Conservation (phyloP, 1,139 yeast species). For the Saccharomycopsis phalli region DNA sequence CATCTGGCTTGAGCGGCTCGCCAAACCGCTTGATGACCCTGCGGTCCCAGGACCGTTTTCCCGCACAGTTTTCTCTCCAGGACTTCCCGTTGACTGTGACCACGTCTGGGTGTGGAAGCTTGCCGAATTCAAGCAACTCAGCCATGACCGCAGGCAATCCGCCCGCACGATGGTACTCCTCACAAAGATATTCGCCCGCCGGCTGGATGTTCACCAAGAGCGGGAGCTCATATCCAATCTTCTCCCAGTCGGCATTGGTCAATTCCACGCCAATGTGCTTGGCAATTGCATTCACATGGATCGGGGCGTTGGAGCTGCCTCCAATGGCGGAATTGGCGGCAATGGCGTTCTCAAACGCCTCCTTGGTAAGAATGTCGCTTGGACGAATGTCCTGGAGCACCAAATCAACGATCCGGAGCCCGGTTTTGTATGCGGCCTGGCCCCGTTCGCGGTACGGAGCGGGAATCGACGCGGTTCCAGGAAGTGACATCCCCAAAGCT, state of each 20-base stretch:
- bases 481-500: slow-evolving; percentile 88
- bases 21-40: slow-evolving; percentile 68
- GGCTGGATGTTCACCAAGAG: slow-evolving; percentile 94
- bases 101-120: slow-evolving; percentile 73
- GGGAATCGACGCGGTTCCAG: slow-evolving; percentile 86
- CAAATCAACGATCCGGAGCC: slow-evolving; percentile 74
- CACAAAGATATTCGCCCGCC: slow-evolving; percentile 95
- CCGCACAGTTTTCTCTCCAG: slow-evolving; percentile 57
- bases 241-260: slow-evolving; percentile 92
- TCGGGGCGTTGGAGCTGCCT: slow-evolving; percentile 95
- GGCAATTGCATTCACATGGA: slow-evolving; percentile 90
- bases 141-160: slow-evolving; percentile 96
- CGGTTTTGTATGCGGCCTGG: slow-evolving; percentile 73
- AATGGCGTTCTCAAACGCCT: slow-evolving; percentile 91
- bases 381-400: slow-evolving; percentile 72
- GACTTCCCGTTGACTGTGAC: slow-evolving; percentile 93
- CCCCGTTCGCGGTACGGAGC: slow-evolving; percentile 77
- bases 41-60: slow-evolving; percentile 49
- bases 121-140: slow-evolving; percentile 67
- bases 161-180: slow-evolving; percentile 80
- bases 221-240: slow-evolving; percentile 82
- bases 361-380: slow-evolving; percentile 82
- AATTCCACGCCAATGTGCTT: slow-evolving; percentile 79
- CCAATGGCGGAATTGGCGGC: slow-evolving; percentile 91
- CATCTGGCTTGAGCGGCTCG: slow-evolving; percentile 79